Evolutionary conservation across 2,329 filamentous ascomycete species (phyloP), one percentile per base, ranked within the genome.

Genomic region (Neodidymelliopsis sp.): DNA sequence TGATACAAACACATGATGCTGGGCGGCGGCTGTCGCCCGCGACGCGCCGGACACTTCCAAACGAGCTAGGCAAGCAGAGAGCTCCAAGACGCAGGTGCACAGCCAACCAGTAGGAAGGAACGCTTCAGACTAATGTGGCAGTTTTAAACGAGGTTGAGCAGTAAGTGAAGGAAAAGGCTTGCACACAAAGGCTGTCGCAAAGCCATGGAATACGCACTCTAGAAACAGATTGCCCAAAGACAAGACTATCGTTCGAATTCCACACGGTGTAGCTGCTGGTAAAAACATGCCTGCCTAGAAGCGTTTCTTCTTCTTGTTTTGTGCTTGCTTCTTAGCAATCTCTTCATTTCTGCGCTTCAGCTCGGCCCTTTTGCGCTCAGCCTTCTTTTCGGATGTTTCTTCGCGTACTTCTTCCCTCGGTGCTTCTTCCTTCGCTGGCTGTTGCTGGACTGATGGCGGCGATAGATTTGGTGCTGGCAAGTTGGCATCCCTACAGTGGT

Each of bases 261-360:
- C n/a, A n/a, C n/a, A n/a, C n/a, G n/a, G n/a, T n/a, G n/a, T n/a
- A n/a, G n/a, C n/a, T n/a, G n/a, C n/a, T n/a, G n/a, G n/a, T n/a
- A n/a, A n/a, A n/a, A n/a, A n/a, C n/a, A n/a, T n/a, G n/a, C n/a
- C n/a, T n/a, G n/a, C n/a, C 22, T 57, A 72, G 20, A 72, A 72
- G 2, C 67, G 55, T 41, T 64, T 70, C 55, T 71, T 72, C 54
- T 66, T 69, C 52, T 69, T 72, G 9, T 51, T 57, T 27, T 68
- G 65, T 4, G 63, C 63, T 33, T 69, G 69, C 74, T 84, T 86
- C 74, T 81, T 85, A 13, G 66, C 73, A 8, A 77, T 75, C 41
- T 74, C 78, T 56, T 80, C 81, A 20, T 77, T 76, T 60, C 79
- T 81, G 13, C 78, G 73, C 62, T 84, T 85, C 52, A 87, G 63